Evolutionary conservation across 73 alveolate species (phyloP).

Genomic region (Paramecium primaurelia): DNA sequence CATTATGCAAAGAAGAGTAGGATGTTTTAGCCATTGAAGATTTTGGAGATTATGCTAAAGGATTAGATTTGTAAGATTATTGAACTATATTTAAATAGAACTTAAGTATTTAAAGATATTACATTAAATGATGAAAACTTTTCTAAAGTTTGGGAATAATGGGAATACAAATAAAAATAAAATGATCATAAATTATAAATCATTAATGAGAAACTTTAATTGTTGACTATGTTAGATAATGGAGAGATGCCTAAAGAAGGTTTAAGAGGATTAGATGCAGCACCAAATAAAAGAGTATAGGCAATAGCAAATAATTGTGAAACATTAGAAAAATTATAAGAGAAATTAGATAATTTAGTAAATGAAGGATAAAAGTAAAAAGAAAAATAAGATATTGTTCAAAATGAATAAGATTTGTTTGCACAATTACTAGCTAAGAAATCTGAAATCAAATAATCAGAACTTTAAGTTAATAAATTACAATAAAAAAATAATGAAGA

Average conservation of each 20-base stretch:
- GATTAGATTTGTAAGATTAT: constrained; percentile 3
- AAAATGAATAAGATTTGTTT: constrained; percentile 19
- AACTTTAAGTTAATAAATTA: background rate
- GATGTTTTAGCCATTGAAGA: constrained; percentile 12
- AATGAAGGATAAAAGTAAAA: background rate
- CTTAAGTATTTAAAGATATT: background rate
- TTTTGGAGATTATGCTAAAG: constrained; percentile 17
- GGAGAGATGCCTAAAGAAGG: background rate
- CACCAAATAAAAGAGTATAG: background rate
- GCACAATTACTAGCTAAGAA: background rate
- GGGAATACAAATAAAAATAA: background rate
- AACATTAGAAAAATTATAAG: background rate
- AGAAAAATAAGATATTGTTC: background rate
- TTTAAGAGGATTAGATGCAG: background rate
- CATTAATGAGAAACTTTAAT: background rate
- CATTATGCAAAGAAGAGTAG: background rate
- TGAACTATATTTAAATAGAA: background rate
- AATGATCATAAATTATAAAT: constrained; percentile 12
- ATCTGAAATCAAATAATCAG: background rate
- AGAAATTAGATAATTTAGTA: background rate
- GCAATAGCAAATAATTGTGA: background rate
- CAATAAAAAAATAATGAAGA: background rate
- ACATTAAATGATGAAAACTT: constrained; percentile 25
- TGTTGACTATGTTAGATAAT: background rate
- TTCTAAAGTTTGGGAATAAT: background rate